phyloP scores from a whole-genome alignment of 768 basidiomycete genomes.

The Hydnomerulius pinastri region DNA sequence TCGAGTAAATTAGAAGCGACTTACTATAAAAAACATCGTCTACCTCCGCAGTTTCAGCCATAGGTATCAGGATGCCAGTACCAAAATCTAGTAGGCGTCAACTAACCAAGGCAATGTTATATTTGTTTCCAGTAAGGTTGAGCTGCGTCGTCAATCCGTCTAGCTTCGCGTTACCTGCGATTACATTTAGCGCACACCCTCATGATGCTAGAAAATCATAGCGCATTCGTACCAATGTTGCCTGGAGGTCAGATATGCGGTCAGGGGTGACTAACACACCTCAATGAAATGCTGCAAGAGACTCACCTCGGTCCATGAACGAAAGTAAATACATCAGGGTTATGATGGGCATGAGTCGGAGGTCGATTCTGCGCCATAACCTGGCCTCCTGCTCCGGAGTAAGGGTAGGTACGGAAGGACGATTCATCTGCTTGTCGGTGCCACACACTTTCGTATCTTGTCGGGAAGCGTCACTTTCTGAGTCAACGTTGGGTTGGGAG shows the following conservation, averaged over 20 bases:
- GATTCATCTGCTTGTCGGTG: background rate
- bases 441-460: background rate
- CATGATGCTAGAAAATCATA: background rate
- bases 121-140: slow-evolving; percentile 54
- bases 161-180: slow-evolving; percentile 59
- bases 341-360: slow-evolving; percentile 25
- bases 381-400: slow-evolving; percentile 50
- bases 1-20: slow-evolving; percentile 17
- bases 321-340: slow-evolving; percentile 60
- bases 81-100: too few species aligned
- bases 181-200: background rate
- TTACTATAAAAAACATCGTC: slow-evolving; percentile 69
- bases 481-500: slow-evolving; percentile 26
- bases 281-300: background rate
- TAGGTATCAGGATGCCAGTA: background rate
- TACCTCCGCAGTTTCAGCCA: slow-evolving; percentile 19
- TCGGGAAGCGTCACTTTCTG: background rate
- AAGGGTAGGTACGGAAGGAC: background rate
- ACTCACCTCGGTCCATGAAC: slow-evolving; percentile 59
- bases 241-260: slow-evolving; percentile 38
- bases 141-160: slow-evolving; percentile 60
- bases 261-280: background rate
- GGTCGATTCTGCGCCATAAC: slow-evolving; percentile 58
- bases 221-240: slow-evolving; percentile 46
- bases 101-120: slow-evolving; percentile 61